Evolutionary conservation across 768 basidiomycete genomes (phyloP).

Genomic region (Botryobasidium botryosum): DNA sequence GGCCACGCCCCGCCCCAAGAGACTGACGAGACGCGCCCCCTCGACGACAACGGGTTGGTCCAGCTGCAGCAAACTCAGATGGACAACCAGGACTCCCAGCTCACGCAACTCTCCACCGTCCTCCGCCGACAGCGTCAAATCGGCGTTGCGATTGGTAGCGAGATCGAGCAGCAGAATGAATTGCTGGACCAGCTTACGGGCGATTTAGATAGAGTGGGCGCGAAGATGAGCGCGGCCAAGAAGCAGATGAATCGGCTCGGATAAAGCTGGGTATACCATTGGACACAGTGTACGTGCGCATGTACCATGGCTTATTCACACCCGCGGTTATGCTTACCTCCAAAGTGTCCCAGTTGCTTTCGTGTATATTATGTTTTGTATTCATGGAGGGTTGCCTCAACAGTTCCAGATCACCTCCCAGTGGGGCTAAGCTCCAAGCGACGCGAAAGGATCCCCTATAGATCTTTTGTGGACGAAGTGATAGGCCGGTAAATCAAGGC

Average conservation of each 20-base stretch:
- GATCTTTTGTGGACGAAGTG: no score
- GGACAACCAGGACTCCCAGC: conserved; percentile 65
- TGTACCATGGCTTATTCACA: no score
- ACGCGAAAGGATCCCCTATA: no score
- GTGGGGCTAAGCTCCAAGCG: no score
- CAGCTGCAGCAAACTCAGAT: conserved; percentile 69
- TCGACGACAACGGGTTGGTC: conserved; percentile 70
- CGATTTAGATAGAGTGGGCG: conserved; percentile 62
- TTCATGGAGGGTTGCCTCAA: no score
- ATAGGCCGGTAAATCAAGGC: no score
- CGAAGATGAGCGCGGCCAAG: conserved; percentile 64
- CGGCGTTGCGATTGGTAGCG: conserved; percentile 69
- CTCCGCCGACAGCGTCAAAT: conserved; percentile 72
- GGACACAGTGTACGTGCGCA: no score
- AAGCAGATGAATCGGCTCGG: conserved; percentile 68
- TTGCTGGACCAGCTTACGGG: conserved; percentile 61
- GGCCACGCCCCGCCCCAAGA: conserved; percentile 43
- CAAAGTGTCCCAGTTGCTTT: no score
- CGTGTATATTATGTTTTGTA: no score
- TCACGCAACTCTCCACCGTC: conserved; percentile 65
- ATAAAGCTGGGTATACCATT: no score
- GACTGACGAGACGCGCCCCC: conserved; percentile 68
- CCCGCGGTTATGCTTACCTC: no score
- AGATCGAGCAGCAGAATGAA: conserved; percentile 73
- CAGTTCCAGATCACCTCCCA: no score